phyloP scores from a whole-genome alignment of 345 rosid genomes.

The Eucalyptus urophylla region DNA sequence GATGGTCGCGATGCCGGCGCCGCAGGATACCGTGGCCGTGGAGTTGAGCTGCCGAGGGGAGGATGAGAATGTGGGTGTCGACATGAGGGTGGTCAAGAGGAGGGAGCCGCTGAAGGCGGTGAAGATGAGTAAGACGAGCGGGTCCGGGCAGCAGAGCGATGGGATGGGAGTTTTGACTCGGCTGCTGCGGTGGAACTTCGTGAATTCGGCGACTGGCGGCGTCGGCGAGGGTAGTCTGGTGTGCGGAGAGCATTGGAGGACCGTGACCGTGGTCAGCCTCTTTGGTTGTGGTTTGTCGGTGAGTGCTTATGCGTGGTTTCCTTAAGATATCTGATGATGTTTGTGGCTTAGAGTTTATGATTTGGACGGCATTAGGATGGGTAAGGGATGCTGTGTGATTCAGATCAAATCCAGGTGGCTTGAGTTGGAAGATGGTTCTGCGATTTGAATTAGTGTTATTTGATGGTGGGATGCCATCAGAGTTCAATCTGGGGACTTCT shows the following conservation, averaged over 20 bases:
- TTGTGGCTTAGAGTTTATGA: neutral
- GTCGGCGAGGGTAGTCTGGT: conserved; percentile 10
- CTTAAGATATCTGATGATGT: neutral
- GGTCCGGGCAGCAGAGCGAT: conserved; percentile 81
- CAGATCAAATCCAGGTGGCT: neutral
- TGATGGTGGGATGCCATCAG: neutral
- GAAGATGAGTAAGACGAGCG: conserved; percentile 48
- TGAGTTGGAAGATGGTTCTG: neutral
- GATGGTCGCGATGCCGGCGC: conserved; percentile 88
- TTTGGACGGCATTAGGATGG: neutral
- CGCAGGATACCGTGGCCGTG: conserved; percentile 66
- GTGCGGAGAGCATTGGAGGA: conserved; percentile 76
- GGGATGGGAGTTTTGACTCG: conserved; percentile 70
- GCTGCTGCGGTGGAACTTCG: conserved; percentile 49
- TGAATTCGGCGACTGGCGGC: conserved; percentile 4
- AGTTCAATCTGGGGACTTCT: neutral
- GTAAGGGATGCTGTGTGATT: neutral
- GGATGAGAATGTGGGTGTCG: conserved; percentile 35
- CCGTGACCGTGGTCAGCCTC: conserved; percentile 63
- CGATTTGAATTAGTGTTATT: neutral
- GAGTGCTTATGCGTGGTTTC: neutral
- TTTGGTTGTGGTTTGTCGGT: conserved; percentile 60
- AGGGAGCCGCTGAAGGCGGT: conserved; percentile 70
- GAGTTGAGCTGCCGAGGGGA: conserved; percentile 22
- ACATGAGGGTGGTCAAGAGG: conserved; percentile 75